Evolutionary conservation across 2,329 filamentous ascomycete genomes (phyloP).

Genomic region (Pestalotiopsis sp.): DNA sequence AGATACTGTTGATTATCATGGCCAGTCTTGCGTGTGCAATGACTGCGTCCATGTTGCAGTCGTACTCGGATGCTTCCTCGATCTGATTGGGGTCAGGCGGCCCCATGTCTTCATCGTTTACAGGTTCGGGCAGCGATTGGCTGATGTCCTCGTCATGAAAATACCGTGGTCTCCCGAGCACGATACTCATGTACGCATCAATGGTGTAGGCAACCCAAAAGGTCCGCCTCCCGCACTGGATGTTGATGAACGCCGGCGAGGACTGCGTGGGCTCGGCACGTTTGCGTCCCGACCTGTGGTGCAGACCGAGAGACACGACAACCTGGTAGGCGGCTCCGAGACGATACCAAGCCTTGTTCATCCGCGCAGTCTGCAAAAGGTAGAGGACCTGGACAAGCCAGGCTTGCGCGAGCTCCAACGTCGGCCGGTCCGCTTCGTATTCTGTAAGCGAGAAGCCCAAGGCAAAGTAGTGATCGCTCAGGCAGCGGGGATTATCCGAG

Average conservation of each 20-base stretch:
- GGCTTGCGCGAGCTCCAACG: not conserved
- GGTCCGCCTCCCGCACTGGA: conserved; percentile 39
- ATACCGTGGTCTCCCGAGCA: conserved; percentile 59
- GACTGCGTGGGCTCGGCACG: not conserved
- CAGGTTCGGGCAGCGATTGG: not conserved
- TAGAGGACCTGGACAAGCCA: not conserved
- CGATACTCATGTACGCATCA: conserved; percentile 64
- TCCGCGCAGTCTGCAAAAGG: not conserved
- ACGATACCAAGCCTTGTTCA: not conserved
- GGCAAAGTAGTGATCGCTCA: not conserved
- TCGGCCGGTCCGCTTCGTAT: not conserved
- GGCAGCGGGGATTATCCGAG: not conserved
- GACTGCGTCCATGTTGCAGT: not conserved
- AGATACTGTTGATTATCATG: not conserved
- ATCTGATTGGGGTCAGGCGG: not conserved
- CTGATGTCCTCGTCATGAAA: conserved; percentile 68
- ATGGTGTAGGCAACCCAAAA: conserved; percentile 67
- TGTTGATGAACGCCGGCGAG: not conserved
- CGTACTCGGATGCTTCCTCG: not conserved
- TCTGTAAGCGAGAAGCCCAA: not conserved
- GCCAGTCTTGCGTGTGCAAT: not conserved
- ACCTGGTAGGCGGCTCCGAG: not conserved
- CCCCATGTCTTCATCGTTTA: not conserved
- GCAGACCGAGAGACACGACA: not conserved
- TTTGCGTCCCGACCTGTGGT: not conserved